A percentile compares a stretch with the other conserved stretches of the same genome.
Conservation (phyloP, 768 basidiomycete species). For the Calocybe indica region DNA sequence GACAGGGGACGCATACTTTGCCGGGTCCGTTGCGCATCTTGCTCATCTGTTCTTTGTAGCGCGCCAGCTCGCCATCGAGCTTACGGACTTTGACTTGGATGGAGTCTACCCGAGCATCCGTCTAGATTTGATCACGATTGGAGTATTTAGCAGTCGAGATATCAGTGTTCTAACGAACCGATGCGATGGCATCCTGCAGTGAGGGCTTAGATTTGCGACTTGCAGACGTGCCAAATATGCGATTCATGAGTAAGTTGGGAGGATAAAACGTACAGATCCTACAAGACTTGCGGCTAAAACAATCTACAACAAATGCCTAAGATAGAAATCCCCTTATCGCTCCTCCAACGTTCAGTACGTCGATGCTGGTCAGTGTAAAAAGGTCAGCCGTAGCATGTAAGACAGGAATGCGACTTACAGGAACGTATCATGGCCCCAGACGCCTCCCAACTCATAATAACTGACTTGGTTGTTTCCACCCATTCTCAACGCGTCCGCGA, state of each 20-base stretch:
- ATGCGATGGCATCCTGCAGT: slow-evolving; percentile 89
- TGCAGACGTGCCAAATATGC: slow-evolving; percentile 73
- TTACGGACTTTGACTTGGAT: slow-evolving; percentile 98
- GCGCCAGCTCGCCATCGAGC: slow-evolving; percentile 84
- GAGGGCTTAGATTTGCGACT: slow-evolving; percentile 80
- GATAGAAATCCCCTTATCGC: slow-evolving; percentile 88
- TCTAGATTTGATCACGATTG: slow-evolving; percentile 39
- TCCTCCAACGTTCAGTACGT: slow-evolving; percentile 85
- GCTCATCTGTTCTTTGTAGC: slow-evolving; percentile 95
- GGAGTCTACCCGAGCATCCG: slow-evolving; percentile 77
- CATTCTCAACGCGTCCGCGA: slow-evolving; percentile 87
- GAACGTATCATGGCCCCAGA: slow-evolving; percentile 99
- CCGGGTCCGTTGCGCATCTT: slow-evolving; percentile 92
- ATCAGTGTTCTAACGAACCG: slow-evolving; percentile 32
- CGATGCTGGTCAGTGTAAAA: slow-evolving; percentile 44
- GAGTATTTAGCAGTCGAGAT: slow-evolving; percentile 2
- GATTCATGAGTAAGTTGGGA: slow-evolving; percentile 47
- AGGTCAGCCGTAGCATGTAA: background rate
- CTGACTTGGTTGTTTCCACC: slow-evolving; percentile 85
- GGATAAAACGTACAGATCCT: background rate
- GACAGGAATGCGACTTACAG: slow-evolving; percentile 45
- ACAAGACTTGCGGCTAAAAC: background rate
- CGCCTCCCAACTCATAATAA: slow-evolving; percentile 96
- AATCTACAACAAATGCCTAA: slow-evolving; percentile 15
- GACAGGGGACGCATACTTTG: slow-evolving; percentile 52